These are phyloP conservation scores for Penicillium sp. DNA, from an alignment of 2,329 filamentous ascomycete genomes.

Conservation along the genomic window DNA sequence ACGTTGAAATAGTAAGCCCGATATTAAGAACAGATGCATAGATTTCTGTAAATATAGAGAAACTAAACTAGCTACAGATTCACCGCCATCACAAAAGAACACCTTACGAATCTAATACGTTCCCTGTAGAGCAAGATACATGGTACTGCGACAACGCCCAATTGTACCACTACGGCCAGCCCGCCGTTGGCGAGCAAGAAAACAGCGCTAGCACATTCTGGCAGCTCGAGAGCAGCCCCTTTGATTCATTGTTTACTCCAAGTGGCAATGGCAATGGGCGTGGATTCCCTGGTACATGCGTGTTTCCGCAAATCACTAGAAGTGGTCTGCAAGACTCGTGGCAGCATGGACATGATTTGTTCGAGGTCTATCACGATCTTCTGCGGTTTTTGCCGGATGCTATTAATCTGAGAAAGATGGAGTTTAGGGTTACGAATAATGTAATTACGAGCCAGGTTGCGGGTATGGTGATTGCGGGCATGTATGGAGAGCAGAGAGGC, in stretches of 20 bases:
- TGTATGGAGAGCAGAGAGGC: constrained; percentile 50
- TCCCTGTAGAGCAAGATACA: constrained; percentile 66
- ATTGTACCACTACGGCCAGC: constrained; percentile 65
- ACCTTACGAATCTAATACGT: constrained; percentile 72
- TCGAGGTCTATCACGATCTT: constrained; percentile 68
- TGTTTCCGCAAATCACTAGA: constrained; percentile 76
- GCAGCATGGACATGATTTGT: constrained; percentile 72
- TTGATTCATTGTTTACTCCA: constrained; percentile 62
- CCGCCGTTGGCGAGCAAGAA: constrained; percentile 32
- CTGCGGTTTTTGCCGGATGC: constrained; percentile 62
- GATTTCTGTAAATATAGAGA: background rate
- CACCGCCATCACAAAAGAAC: constrained; percentile 84
- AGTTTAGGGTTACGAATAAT: constrained; percentile 75
- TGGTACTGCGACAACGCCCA: constrained; percentile 71
- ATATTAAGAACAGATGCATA: background rate
- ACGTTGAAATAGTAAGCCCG: constrained; percentile 68
- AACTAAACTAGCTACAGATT: constrained; percentile 45
- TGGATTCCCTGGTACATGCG: constrained; percentile 70
- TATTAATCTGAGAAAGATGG: constrained; percentile 45
- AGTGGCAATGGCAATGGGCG: constrained; percentile 17
- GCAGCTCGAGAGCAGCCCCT: constrained; percentile 55
- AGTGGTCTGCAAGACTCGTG: constrained; percentile 69
- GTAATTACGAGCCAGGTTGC: constrained; percentile 78
- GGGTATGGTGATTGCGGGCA: constrained; percentile 68
- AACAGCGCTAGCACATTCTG: constrained; percentile 60